Evolutionary conservation across 2,329 filamentous ascomycete species (phyloP), one percentile per base, ranked within the genome.

Genomic region (Aspergillus tubingensis): DNA sequence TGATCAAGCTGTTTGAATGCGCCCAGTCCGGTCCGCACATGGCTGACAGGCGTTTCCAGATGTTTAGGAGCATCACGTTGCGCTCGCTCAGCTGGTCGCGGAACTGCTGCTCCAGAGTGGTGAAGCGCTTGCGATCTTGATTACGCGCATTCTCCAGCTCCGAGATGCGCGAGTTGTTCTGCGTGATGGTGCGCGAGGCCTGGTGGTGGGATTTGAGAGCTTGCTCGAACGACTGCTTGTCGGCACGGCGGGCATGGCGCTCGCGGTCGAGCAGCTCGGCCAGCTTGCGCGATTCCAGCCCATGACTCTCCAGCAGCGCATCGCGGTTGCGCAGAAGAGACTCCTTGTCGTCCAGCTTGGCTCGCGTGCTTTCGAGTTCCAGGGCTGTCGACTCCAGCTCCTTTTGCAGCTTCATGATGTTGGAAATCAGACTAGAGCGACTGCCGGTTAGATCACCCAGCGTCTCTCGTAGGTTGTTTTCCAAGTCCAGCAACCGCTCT

Each of bases 1-100:
- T 94, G 72, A 98, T 91, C 23, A 96, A 86, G 59, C 89, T 90
- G 75, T 98, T 93, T 70, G 89, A 88, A 74, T 96, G 91, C 4
- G 91, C 87, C 94, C 95, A 99, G 72, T 98, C 95, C 0, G 87
- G 85, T 10, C 95, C 95, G 70, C 95, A 98, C 47, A 98, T 83
- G 0, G 86, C 84, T 3, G 91, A 93, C 8, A 99, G 83, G 49
- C 91, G 86, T 64, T 94, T 94, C 95, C 95, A 99, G 5, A 98
- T 81, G n/a, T 87, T 84, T 21, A 97, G 85, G 17, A 98, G 83
- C 55, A 99, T 82, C 62, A 91, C 90, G 77, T 98, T 97, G 58
- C 95, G 88, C 77, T 98, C 95, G 47, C 85, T 85, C 41, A 98
- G 84, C 77, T 98, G 92, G 55, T 97, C 93, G 67, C 90, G 91